Evolutionary conservation across 345 rosid genomes (phyloP).

Genomic region (Geranium brycei): DNA sequence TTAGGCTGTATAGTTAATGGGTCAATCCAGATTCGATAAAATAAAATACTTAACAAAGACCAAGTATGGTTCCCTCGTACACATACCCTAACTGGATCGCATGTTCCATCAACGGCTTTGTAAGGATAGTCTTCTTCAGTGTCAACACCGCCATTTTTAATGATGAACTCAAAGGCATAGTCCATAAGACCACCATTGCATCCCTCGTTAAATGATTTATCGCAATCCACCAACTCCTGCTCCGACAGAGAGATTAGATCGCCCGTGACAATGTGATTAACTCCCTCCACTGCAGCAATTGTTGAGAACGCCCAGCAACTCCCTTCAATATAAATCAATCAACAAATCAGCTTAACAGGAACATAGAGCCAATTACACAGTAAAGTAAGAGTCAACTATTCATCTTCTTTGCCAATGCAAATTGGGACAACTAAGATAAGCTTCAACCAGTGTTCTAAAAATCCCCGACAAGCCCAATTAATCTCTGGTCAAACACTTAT

Average conservation of each 20-base stretch:
- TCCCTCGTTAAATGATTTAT: background rate
- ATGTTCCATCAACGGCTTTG: background rate
- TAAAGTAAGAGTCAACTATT: too few relatives aligned
- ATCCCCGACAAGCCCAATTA: too few relatives aligned
- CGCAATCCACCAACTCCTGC: constrained; percentile 8
- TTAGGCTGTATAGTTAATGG: too few relatives aligned
- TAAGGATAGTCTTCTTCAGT: constrained; percentile 4
- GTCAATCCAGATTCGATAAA: too few relatives aligned
- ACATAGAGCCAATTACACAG: too few relatives aligned
- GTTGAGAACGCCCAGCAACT: background rate
- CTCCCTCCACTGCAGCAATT: background rate
- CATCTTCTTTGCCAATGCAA: background rate
- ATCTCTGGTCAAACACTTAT: too few relatives aligned
- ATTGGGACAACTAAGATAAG: too few relatives aligned
- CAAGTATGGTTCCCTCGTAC: too few relatives aligned
- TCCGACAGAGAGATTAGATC: constrained; percentile 2
- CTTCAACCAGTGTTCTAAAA: too few relatives aligned
- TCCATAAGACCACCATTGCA: background rate
- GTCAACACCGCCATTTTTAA: constrained; percentile 7
- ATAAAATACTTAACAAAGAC: too few relatives aligned
- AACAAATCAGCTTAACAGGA: background rate
- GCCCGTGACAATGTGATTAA: constrained; percentile 1
- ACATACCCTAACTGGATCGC: background rate
- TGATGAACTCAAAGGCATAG: constrained; percentile 5
- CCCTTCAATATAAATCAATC: background rate